Evolutionary conservation across 805 yeast genomes (phyloP).

Genomic region (Candida glaebosa): DNA sequence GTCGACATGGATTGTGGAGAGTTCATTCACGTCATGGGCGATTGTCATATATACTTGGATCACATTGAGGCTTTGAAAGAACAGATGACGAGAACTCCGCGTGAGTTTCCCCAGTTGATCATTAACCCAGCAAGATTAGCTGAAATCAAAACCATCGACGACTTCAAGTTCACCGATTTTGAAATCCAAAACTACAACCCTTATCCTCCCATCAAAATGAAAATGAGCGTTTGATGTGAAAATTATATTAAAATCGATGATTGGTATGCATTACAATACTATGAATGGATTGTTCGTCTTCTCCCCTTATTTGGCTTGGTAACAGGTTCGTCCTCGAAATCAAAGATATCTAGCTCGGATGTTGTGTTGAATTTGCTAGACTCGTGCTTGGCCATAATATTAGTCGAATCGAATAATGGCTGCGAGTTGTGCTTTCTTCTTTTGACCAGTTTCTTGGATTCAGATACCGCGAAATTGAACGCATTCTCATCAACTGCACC

Average conservation of each 20-base stretch:
- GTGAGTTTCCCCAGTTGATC: conserved; percentile 71
- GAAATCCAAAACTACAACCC: conserved; percentile 79
- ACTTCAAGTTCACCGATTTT: conserved; percentile 85
- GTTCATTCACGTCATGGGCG: conserved; percentile 93
- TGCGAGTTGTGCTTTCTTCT: conserved; percentile 4
- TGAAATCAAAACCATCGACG: conserved; percentile 69
- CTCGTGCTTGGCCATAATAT: conserved; percentile 2
- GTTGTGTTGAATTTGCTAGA: conserved; percentile 4
- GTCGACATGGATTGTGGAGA: conserved; percentile 95
- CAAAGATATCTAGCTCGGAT: conserved; percentile 3
- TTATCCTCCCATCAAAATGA: conserved; percentile 83
- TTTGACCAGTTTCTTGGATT: conserved; percentile 2
- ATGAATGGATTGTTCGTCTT: conserved; percentile 9
- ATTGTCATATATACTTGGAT: conserved; percentile 90
- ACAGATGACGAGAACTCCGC: conserved; percentile 74
- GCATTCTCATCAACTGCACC: conserved; percentile 52
- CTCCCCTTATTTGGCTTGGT: conserved; percentile 3
- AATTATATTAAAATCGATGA: too few species aligned
- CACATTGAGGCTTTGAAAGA: conserved; percentile 88
- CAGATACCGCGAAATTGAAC: conserved; percentile 8
- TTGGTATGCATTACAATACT: conserved; percentile 1
- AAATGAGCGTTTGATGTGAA: conserved; percentile 79
- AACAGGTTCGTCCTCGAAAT: conserved; percentile 6
- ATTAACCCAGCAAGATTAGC: conserved; percentile 54
- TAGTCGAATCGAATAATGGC: conserved; percentile 3